Percentiles rank a stretch among this genome's conserved stretches.
Conservation (phyloP, 805 yeast species). For the Starmerella apis region DNA sequence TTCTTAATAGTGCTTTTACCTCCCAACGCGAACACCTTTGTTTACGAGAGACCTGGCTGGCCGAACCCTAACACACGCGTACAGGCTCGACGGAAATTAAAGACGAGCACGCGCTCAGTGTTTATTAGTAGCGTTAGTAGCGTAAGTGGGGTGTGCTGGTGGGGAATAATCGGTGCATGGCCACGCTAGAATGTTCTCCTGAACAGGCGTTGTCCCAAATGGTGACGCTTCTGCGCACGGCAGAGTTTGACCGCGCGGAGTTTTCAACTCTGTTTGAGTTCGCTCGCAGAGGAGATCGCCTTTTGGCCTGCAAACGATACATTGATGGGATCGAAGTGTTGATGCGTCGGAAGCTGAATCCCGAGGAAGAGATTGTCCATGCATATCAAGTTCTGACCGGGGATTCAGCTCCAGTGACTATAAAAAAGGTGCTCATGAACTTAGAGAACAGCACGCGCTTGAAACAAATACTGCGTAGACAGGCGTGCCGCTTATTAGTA, state of each 20-base stretch:
- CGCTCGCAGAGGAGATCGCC: neutral
- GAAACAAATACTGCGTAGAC: neutral
- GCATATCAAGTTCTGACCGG: neutral
- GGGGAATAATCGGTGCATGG: neutral
- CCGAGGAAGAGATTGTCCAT: neutral
- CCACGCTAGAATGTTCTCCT: neutral
- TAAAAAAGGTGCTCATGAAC: neutral
- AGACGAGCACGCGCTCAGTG: neutral
- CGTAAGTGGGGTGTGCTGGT: no score
- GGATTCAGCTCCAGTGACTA: neutral
- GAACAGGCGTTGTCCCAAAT: slow-evolving; percentile 4
- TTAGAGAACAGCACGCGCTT: neutral
- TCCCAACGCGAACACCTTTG: neutral
- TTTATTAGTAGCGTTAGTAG: neutral
- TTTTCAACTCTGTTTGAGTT: neutral
- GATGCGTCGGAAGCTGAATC: neutral
- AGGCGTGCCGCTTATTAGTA: neutral
- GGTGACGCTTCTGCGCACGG: neutral
- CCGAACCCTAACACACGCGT: neutral
- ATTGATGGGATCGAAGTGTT: slow-evolving; percentile 5
- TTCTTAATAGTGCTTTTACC: neutral
- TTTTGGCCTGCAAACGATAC: neutral
- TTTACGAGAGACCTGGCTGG: no score
- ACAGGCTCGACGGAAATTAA: neutral
- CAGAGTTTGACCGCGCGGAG: neutral